Percentiles rank a stretch among this genome's conserved stretches.
Evolutionary conservation across 2,329 filamentous ascomycete genomes (phyloP).

Genomic region (Paraphaeosphaeria minitans): DNA sequence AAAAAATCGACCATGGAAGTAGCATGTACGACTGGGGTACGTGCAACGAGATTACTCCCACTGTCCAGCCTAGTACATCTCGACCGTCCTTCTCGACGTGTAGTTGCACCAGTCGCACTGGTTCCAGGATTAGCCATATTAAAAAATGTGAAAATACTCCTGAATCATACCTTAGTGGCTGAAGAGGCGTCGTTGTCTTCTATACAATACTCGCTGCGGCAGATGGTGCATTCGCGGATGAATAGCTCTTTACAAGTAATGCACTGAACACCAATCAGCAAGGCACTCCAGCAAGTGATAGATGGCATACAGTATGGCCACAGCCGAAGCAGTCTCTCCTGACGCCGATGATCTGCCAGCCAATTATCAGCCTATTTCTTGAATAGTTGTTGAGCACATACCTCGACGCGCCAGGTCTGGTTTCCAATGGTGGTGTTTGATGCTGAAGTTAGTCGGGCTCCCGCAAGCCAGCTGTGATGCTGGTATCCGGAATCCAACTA

Average conservation of each 20-base stretch:
- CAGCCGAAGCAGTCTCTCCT: slow-evolving; percentile 83
- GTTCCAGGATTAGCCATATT: slow-evolving; percentile 10
- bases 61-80: slow-evolving; percentile 37
- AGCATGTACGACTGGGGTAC: neutral
- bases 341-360: slow-evolving; percentile 55
- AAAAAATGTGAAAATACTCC: neutral
- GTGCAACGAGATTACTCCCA: neutral
- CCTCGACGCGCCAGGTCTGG: slow-evolving; percentile 45
- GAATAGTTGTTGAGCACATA: slow-evolving; percentile 36
- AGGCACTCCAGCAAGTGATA: neutral
- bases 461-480: slow-evolving; percentile 37
- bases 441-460: slow-evolving; percentile 35
- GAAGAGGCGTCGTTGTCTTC: slow-evolving; percentile 83
- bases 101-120: slow-evolving; percentile 51
- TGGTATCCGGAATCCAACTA: slow-evolving; percentile 47
- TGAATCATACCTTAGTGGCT: slow-evolving; percentile 54
- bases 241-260: slow-evolving; percentile 73
- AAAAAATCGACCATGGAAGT: neutral
- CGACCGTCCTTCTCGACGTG: slow-evolving; percentile 40
- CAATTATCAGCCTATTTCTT: slow-evolving; percentile 38
- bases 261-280: slow-evolving; percentile 60
- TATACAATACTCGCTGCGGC: slow-evolving; percentile 80
- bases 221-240: slow-evolving; percentile 73
- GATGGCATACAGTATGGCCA: slow-evolving; percentile 69
- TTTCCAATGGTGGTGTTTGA: slow-evolving; percentile 40